Percentiles rank a stretch among this genome's conserved stretches.
Evolutionary conservation across 2,329 filamentous ascomycete species (phyloP).

Genomic region (Sporothrix curviconia): DNA sequence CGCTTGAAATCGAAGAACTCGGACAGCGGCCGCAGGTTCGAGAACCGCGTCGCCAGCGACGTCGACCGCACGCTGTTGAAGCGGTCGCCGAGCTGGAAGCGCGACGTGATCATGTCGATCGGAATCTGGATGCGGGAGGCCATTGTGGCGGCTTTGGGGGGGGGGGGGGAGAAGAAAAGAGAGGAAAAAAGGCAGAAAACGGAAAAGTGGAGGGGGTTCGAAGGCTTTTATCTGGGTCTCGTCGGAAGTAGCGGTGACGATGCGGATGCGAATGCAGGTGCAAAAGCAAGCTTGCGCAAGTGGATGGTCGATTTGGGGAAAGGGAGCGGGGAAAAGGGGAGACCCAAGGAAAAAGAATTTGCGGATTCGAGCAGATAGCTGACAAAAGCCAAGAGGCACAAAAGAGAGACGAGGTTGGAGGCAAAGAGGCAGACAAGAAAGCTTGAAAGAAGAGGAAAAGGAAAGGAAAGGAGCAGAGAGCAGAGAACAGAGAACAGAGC

Average conservation of each 20-base stretch:
- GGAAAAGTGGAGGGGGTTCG: background rate
- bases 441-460: background rate
- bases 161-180: background rate
- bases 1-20: slow-evolving; percentile 97
- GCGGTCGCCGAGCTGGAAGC: slow-evolving; percentile 77
- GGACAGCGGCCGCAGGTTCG: slow-evolving; percentile 82
- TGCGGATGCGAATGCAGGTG: slow-evolving; percentile 9
- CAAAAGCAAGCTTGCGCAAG: slow-evolving; percentile 6
- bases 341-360: background rate
- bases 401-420: background rate
- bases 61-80: slow-evolving; percentile 78
- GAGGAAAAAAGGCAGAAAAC: background rate
- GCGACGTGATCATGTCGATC: slow-evolving; percentile 82
- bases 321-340: background rate
- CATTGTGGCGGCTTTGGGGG: slow-evolving; percentile 44
- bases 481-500: background rate
- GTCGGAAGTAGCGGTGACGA: slow-evolving; percentile 15
- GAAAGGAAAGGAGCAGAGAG: background rate
- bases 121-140: slow-evolving; percentile 79
- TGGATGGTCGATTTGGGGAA: background rate
- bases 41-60: slow-evolving; percentile 73
- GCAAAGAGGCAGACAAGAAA: background rate
- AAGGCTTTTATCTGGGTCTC: slow-evolving; percentile 3
- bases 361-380: background rate
- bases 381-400: background rate